Base-by-base conservation (phyloP, 768 basidiomycete genomes). In the Kwoniella mangroviensis region DNA sequence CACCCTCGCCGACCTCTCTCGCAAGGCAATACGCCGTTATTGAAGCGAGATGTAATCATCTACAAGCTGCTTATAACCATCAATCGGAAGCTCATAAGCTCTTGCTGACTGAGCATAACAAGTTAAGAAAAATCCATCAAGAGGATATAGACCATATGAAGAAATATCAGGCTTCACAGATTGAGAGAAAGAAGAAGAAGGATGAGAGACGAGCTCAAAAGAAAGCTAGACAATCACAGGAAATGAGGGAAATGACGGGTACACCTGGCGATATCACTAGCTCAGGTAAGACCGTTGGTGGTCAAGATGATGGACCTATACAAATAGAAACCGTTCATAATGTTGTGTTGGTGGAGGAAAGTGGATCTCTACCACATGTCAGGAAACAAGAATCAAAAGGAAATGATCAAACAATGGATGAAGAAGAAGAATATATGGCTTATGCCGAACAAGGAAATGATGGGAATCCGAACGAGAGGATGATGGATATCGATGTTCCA, bases 71-170 rank as follows among this genome's bases (percentile, higher is more conserved):
- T 45, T 77, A 63, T 43, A 54, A 28, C 4, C 65, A 73, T 53
- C 71, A 76, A 22, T 60, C 70, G 19, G 69, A 73, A 13, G 67
- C 69, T 3, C 68, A 80, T 41, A 19, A 63, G 12, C 9, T 55
- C 1, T 64, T 78, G 19, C 52, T 63, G 41, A 26, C 43, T 6
- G 71, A 71, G 26, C 67, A 71, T 43, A 70, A 73, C 15, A 49
- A 67, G 26, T 63, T 78, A 4, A 49, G 70, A 19, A 60, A 63
- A 19, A 61, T 59, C 19, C 73, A 76, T 60, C 17, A 56, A 22
- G 57, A 65, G 17, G 75, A 76, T 66, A 65, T 75, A 12, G 62
- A 65, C 26, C 73, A 76, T 60, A 76, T 75, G 79, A 75, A 75
- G 54, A 70, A 80, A 59, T 74, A 73, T 26, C 76, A 75, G 64